Evolutionary conservation across 352 stramenopile genomes (phyloP).

Genomic region (Phytophthora vignae): DNA sequence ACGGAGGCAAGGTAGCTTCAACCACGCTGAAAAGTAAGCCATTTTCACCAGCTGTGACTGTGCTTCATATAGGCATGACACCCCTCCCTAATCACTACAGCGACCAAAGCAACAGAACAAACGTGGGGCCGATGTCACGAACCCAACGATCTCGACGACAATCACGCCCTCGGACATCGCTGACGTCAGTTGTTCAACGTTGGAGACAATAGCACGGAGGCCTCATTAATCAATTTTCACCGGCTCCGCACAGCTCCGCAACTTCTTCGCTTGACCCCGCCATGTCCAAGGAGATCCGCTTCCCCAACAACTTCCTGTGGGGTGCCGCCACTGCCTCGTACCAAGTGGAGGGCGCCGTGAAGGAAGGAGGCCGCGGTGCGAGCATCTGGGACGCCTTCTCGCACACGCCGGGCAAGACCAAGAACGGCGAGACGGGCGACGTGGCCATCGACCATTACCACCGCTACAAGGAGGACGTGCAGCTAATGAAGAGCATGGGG

Average conservation of each 20-base stretch:
- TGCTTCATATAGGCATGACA: constrained; percentile 7
- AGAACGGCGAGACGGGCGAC: constrained; percentile 83
- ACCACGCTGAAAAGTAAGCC: constrained; percentile 27
- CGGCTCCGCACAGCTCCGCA: constrained; percentile 1
- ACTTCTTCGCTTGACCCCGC: neutral
- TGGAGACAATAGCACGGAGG: too few species aligned
- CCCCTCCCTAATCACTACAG: neutral
- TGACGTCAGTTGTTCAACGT: neutral
- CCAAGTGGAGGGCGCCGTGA: constrained; percentile 91
- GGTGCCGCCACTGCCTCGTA: constrained; percentile 90
- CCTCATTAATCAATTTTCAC: constrained; percentile 30
- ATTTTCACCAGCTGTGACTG: neutral
- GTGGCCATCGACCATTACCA: constrained; percentile 94
- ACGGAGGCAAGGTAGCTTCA: constrained; percentile 19
- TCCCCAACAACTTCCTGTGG: constrained; percentile 80
- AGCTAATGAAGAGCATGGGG: constrained; percentile 91
- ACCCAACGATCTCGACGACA: neutral
- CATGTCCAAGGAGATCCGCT: constrained; percentile 49
- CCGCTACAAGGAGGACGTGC: constrained; percentile 89
- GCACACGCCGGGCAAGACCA: constrained; percentile 63
- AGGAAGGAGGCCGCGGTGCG: constrained; percentile 80
- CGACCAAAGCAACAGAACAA: neutral
- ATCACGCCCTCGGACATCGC: neutral
- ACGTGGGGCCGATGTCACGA: neutral
- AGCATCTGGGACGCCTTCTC: constrained; percentile 94